Evolutionary conservation across 495 filamentous ascomycete species (phyloP), one percentile per base, ranked within the genome.

Genomic region (Neurospora sp.): DNA sequence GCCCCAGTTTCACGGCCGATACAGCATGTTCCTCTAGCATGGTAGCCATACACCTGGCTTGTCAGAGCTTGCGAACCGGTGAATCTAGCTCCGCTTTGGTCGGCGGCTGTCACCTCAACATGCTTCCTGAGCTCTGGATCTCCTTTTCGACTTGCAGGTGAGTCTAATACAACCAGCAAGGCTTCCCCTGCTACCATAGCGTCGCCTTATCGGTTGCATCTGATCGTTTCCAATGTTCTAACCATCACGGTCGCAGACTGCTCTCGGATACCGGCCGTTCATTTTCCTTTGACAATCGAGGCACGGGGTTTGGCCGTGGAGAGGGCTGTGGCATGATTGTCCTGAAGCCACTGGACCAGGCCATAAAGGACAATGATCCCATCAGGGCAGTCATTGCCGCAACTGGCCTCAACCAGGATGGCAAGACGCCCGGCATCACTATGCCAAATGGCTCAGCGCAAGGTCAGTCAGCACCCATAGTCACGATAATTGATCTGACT

Each of bases 1-100:
- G 89, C 4, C 83, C 85, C 0, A 84, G 91, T 71, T 91, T 92
- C 77, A 94, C 91, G 38, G 87, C 94, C 27, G 94, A 97, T 78
- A 97, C 94, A 3, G 94, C 93, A 37, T 97, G 94, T 78, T 96
- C 93, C 3, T 93, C 91, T 16, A 94, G 91, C 72, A 77, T 88
- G 74, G 83, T 86, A 44, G 86, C 86, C n/a, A 75, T 88, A 39
- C 86, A 96, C 76, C 81, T 93, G 48, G 94, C 94, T 68, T 96
- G 94, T 78, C 94, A 93, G 75, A 90, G 90, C 2, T 83, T 97
- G 22, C 90, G 91, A 82, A 82, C 86, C 16, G 85, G 85, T 5
- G 86, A 87, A 41, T 82, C 82, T 0, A 77, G 74, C 46, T 79
- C 76, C 20, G 87, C 88, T 5, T 78, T 91, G 18, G 87, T 89